These are phyloP conservation scores for Hyphopichia homilentoma DNA, from an alignment of 805 yeast species.

Conservation along the genomic window DNA sequence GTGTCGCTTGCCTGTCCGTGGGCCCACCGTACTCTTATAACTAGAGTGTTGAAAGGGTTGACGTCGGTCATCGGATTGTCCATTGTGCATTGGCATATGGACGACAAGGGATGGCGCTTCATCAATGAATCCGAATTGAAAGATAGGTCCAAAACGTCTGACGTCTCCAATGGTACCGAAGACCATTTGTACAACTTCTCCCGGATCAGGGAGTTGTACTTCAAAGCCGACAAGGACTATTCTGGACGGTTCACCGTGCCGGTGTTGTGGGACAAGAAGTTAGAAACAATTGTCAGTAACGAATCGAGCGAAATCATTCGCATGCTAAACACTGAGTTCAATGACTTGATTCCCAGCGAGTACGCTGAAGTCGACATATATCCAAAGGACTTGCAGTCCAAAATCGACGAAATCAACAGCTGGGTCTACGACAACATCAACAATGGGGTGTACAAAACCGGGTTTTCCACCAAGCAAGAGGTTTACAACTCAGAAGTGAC, in stretches of 20 bases:
- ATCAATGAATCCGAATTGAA: constrained; percentile 45
- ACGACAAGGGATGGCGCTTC: constrained; percentile 86
- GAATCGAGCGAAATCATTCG: constrained; percentile 89
- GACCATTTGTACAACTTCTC: constrained; percentile 52
- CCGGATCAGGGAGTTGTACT: constrained; percentile 69
- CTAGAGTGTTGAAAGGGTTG: constrained; percentile 69
- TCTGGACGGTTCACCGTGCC: constrained; percentile 89
- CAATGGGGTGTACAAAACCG: constrained; percentile 91
- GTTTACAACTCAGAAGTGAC: constrained; percentile 69
- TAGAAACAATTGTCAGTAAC: constrained; percentile 80
- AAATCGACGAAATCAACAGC: constrained; percentile 73
- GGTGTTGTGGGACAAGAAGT: constrained; percentile 85
- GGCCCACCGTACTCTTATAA: constrained; percentile 84
- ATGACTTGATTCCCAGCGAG: constrained; percentile 48
- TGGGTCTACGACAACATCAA: constrained; percentile 85
- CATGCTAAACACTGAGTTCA: constrained; percentile 74
- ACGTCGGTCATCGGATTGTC: constrained; percentile 57
- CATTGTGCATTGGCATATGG: constrained; percentile 91
- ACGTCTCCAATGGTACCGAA: constrained; percentile 36
- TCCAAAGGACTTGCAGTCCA: constrained; percentile 49
- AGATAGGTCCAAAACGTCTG: constrained; percentile 48
- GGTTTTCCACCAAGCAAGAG: constrained; percentile 82
- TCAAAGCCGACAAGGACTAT: constrained; percentile 70
- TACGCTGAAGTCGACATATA: constrained; percentile 54
- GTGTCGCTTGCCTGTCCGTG: constrained; percentile 93